Conservation (phyloP, 176 grass and related monocot genomes). For the Eragrostis curvula region DNA sequence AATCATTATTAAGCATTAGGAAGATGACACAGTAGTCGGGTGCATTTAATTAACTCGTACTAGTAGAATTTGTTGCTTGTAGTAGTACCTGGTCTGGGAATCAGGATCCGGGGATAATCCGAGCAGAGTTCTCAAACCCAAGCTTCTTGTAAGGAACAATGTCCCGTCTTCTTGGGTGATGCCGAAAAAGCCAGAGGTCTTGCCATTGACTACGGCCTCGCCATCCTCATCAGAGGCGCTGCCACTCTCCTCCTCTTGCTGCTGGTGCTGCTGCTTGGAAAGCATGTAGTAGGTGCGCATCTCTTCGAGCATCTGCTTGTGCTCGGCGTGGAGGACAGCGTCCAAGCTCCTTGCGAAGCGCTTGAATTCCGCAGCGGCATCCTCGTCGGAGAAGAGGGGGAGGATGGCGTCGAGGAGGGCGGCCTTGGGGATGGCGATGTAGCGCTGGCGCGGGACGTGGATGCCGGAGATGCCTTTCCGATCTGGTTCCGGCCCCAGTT, state of each 20-base stretch:
- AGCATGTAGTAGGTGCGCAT: constrained; percentile 79
- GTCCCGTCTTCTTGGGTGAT: constrained; percentile 43
- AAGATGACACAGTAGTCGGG: too few species aligned
- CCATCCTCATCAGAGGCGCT: not conserved
- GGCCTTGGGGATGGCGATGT: constrained; percentile 75
- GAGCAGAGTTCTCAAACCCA: constrained; percentile 73
- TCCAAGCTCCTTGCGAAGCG: constrained; percentile 82
- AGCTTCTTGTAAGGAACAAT: constrained; percentile 47
- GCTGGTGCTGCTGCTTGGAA: constrained; percentile 29
- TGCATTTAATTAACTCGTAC: too few species aligned
- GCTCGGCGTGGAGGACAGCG: constrained; percentile 87
- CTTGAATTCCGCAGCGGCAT: constrained; percentile 46
- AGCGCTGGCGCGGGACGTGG: constrained; percentile 81
- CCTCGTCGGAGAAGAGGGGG: constrained; percentile 49
- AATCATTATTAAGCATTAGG: not conserved
- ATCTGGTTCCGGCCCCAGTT: not conserved
- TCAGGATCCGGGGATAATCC: constrained; percentile 45
- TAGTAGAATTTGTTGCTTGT: too few species aligned
- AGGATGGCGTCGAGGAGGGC: constrained; percentile 75
- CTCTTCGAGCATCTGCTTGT: constrained; percentile 87
- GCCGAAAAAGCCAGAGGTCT: constrained; percentile 30
- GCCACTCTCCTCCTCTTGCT: not conserved
- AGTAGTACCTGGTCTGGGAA: constrained; percentile 32
- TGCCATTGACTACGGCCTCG: constrained; percentile 30
- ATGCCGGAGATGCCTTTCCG: constrained; percentile 58